These are phyloP conservation scores for Collybia nuda DNA, from an alignment of 768 basidiomycete species.

Conservation along the genomic window DNA sequence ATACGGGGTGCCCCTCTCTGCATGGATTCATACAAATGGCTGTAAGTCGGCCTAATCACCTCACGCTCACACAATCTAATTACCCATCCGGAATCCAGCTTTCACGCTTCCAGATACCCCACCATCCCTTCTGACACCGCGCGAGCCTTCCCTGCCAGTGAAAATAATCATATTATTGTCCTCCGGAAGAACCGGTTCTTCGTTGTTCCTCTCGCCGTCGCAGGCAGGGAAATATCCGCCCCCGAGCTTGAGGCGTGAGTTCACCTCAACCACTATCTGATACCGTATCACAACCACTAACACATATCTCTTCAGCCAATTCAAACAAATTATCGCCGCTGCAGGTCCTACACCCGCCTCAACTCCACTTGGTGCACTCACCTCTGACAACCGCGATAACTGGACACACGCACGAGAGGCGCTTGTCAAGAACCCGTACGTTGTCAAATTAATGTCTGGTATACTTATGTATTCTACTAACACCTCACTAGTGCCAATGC, in stretches of 20 bases:
- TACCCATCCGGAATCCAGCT: constrained; percentile 38
- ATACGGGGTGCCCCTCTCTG: constrained; percentile 75
- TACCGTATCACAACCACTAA: neutral
- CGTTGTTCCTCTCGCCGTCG: constrained; percentile 68
- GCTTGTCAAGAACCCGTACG: constrained; percentile 36
- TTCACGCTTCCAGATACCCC: constrained; percentile 93
- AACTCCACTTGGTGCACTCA: constrained; percentile 76
- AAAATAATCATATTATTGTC: constrained; percentile 87
- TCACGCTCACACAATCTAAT: too few relatives aligned
- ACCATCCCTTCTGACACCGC: constrained; percentile 81
- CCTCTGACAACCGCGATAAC: constrained; percentile 83
- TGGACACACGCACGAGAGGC: constrained; percentile 79
- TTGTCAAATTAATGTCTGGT: constrained; percentile 29
- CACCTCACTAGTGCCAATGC: constrained; percentile 43
- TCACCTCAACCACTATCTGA: neutral
- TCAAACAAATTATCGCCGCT: constrained; percentile 63
- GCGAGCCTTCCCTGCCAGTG: constrained; percentile 68
- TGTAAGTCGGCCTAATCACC: constrained; percentile 42
- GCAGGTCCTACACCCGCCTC: constrained; percentile 47
- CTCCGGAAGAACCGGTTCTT: constrained; percentile 91
- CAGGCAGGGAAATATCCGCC: constrained; percentile 64
- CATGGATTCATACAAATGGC: constrained; percentile 95
- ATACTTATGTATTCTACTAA: too few relatives aligned
- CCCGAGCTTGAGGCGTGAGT: constrained; percentile 77
- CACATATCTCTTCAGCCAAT: constrained; percentile 43